phyloP scores from a whole-genome alignment of 2,329 filamentous ascomycete genomes.

The Trichoderma sp. region DNA sequence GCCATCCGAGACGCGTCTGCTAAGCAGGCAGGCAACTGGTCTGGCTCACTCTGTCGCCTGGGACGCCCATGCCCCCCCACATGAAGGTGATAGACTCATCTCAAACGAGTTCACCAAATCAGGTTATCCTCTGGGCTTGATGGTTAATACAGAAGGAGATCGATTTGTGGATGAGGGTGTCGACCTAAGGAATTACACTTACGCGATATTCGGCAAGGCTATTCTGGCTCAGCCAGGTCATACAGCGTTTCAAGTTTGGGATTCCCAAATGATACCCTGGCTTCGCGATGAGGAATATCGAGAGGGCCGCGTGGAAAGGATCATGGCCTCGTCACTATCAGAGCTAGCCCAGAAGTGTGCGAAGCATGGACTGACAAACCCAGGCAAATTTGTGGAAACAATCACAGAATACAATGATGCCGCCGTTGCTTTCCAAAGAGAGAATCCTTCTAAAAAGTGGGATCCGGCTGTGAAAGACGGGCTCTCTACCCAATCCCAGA shows the following conservation, averaged over 20 bases:
- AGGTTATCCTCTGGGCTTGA: constrained; percentile 64
- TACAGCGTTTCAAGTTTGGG: constrained; percentile 64
- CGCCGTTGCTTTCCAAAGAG: constrained; percentile 44
- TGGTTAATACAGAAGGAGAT: constrained; percentile 57
- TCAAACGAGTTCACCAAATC: constrained; percentile 69
- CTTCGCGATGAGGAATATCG: constrained; percentile 61
- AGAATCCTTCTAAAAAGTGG: constrained; percentile 47
- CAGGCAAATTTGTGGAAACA: constrained; percentile 48
- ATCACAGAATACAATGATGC: constrained; percentile 57
- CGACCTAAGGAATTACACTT: constrained; percentile 49
- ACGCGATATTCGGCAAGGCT: constrained; percentile 60
- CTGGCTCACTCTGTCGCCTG: constrained; percentile 64
- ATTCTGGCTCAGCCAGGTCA: constrained; percentile 58
- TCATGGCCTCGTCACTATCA: constrained; percentile 49
- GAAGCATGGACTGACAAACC: constrained; percentile 45
- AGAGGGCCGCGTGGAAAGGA: constrained; percentile 52
- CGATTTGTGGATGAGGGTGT: constrained; percentile 66
- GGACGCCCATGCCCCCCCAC: constrained; percentile 58
- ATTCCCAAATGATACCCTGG: constrained; percentile 49
- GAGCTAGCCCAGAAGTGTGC: constrained; percentile 53
- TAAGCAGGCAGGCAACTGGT: constrained; percentile 25
- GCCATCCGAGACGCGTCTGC: not conserved
- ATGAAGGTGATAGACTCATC: constrained; percentile 54
- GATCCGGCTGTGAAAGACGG: constrained; percentile 61
- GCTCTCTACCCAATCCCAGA: constrained; percentile 55